Conservation (phyloP, 345 rosid species). For the Syzygium aromaticum region DNA sequence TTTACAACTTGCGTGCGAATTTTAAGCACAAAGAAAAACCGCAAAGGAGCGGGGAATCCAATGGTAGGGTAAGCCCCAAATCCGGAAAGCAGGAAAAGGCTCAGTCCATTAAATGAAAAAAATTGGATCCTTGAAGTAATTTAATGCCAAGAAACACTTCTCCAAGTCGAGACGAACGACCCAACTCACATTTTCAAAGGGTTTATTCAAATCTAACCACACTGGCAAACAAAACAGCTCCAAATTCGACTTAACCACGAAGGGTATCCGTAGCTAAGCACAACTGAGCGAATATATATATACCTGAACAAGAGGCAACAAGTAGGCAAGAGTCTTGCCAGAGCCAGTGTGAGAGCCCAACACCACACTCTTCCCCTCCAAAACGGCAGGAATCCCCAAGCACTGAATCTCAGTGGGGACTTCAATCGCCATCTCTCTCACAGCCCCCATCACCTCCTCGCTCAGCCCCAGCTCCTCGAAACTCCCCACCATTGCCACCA, state of each 20-base stretch:
- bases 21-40: neutral
- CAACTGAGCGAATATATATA: neutral
- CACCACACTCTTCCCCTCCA: slow-evolving; percentile 74
- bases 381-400: slow-evolving; percentile 73
- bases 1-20: neutral
- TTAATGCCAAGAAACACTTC: neutral
- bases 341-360: slow-evolving; percentile 98
- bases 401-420: slow-evolving; percentile 95
- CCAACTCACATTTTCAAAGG: neutral
- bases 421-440: slow-evolving; percentile 65
- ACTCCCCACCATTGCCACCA: slow-evolving; percentile 32
- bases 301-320: slow-evolving; percentile 93
- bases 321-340: slow-evolving; percentile 85
- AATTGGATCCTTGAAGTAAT: neutral
- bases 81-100: neutral
- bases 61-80: neutral
- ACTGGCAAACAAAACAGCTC: neutral
- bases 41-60: neutral
- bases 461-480: slow-evolving; percentile 75
- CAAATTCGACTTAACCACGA: neutral
- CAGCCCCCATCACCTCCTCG: slow-evolving; percentile 79
- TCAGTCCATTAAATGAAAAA: neutral
- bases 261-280: neutral
- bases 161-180: neutral
- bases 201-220: neutral